Conservation (phyloP, 2,329 filamentous ascomycete species). For the Exophiala mesophila region DNA sequence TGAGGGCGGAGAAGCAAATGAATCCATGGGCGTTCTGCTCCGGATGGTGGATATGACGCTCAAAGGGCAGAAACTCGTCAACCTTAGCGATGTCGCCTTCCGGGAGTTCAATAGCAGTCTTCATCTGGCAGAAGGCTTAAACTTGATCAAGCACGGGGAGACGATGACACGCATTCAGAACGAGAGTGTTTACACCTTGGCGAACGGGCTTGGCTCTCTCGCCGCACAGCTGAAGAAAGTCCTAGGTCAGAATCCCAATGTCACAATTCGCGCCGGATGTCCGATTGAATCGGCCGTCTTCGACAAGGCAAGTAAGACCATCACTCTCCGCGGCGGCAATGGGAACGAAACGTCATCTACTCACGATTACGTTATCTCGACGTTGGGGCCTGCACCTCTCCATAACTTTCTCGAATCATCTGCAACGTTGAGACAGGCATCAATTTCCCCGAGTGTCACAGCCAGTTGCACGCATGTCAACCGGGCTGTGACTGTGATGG, state of each 20-base stretch:
- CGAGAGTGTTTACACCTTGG: slow-evolving; percentile 40
- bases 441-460: slow-evolving; percentile 20
- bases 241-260: slow-evolving; percentile 52
- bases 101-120: background rate
- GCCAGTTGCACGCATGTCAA: slow-evolving; percentile 22
- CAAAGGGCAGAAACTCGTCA: slow-evolving; percentile 3
- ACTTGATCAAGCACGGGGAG: too few species aligned
- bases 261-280: slow-evolving; percentile 51
- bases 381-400: slow-evolving; percentile 22
- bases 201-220: slow-evolving; percentile 60
- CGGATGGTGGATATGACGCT: slow-evolving; percentile 5
- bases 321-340: slow-evolving; percentile 27
- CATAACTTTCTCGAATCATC: slow-evolving; percentile 10
- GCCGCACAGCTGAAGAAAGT: slow-evolving; percentile 49
- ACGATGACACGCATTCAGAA: background rate
- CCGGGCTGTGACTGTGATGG: slow-evolving; percentile 74
- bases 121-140: background rate
- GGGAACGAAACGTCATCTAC: background rate
- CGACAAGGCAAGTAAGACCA: slow-evolving; percentile 18
- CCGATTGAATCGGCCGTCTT: slow-evolving; percentile 25
- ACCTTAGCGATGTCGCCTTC: background rate
- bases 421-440: slow-evolving; percentile 10
- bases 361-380: slow-evolving; percentile 30
- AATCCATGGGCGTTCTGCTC: slow-evolving; percentile 6
- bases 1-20: slow-evolving; percentile 33